Conservation (phyloP, 768 basidiomycete species). For the Pleurotus sapidus region DNA sequence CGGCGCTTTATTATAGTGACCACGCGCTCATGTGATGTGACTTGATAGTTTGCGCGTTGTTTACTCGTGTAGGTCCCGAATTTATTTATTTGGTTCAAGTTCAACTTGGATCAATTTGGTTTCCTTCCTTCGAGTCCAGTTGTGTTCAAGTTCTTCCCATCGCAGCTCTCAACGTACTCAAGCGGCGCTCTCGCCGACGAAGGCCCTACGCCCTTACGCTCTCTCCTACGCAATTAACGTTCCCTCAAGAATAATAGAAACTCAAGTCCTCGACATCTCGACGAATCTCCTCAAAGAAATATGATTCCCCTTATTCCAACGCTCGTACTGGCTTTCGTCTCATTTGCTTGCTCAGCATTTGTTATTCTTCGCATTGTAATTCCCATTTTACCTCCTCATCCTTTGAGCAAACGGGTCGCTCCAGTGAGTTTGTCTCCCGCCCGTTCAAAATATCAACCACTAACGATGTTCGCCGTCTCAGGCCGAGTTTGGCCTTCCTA, state of each 20-base stretch:
- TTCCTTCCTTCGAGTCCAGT: slow-evolving; percentile 15
- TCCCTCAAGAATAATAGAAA: slow-evolving; percentile 32
- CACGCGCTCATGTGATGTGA: slow-evolving; percentile 27
- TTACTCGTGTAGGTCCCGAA: slow-evolving; percentile 18
- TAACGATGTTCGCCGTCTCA: slow-evolving; percentile 20
- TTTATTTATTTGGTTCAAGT: slow-evolving; percentile 9
- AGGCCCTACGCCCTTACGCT: slow-evolving; percentile 42
- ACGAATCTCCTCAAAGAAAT: slow-evolving; percentile 24
- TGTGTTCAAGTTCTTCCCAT: slow-evolving; percentile 24
- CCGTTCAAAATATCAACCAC: too few relatives aligned
- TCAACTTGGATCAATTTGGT: slow-evolving; percentile 15
- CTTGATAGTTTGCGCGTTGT: slow-evolving; percentile 19
- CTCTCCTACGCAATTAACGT: slow-evolving; percentile 39
- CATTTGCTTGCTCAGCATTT: slow-evolving; percentile 71
- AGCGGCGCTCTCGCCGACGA: slow-evolving; percentile 26
- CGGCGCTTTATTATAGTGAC: neutral
- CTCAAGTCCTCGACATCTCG: neutral
- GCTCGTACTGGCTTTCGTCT: slow-evolving; percentile 65
- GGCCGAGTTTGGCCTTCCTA: slow-evolving; percentile 76
- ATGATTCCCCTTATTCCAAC: slow-evolving; percentile 72
- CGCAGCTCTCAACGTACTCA: slow-evolving; percentile 25
- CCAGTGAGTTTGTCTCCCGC: slow-evolving; percentile 44
- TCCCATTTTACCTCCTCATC: slow-evolving; percentile 71
- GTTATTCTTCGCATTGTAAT: slow-evolving; percentile 74
- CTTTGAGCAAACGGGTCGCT: slow-evolving; percentile 70